phyloP scores from a whole-genome alignment of 345 rosid genomes.

The Diplotaxis tenuifolia region DNA sequence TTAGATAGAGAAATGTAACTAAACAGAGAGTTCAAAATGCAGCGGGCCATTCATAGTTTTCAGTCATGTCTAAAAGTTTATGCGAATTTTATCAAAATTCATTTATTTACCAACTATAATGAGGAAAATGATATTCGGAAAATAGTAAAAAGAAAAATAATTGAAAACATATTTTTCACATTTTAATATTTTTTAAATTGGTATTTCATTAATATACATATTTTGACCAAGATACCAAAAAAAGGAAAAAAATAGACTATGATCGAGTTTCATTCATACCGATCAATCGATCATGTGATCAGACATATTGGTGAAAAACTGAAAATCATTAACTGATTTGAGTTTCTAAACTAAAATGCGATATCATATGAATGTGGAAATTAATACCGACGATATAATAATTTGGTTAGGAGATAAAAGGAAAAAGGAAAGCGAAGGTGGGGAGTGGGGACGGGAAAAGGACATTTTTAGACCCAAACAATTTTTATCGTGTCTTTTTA shows the following conservation, averaged over 20 bases:
- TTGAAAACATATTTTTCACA: neutral
- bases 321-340: neutral
- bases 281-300: conserved; percentile 19
- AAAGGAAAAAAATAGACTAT: neutral
- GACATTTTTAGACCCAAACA: too few species aligned
- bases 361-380: conserved; percentile 21
- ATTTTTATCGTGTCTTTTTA: too few species aligned
- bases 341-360: conserved; percentile 15
- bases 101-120: neutral
- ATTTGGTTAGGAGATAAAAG: conserved; percentile 28
- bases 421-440: conserved; percentile 30
- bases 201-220: neutral
- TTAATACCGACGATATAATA: conserved; percentile 13
- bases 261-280: conserved; percentile 7
- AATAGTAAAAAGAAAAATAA: neutral
- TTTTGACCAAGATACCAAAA: neutral
- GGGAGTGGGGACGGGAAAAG: too few species aligned
- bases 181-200: neutral
- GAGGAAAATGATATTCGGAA: neutral
- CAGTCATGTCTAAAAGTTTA: neutral
- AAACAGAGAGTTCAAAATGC: neutral
- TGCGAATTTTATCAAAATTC: neutral
- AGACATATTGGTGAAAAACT: conserved; percentile 8
- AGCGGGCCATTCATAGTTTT: neutral
- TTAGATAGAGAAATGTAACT: conserved; percentile 1